Conservation (phyloP, 768 basidiomycete species). For the Arthromyces matolae region DNA sequence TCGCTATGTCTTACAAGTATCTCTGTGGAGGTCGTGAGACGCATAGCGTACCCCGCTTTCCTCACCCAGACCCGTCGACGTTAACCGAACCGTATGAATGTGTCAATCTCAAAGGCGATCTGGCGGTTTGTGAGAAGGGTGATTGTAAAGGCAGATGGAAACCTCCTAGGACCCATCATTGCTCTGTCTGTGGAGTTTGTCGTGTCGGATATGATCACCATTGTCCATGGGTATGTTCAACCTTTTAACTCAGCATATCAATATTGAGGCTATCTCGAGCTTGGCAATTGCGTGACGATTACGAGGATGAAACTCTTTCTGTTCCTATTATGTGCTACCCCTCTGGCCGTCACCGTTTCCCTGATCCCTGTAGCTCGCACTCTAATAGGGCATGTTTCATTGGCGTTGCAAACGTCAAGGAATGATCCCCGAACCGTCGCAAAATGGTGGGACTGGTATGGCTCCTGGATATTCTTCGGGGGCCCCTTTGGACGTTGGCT, state of each 20-base stretch:
- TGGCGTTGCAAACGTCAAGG: conserved; percentile 28
- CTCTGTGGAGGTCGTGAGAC: conserved; percentile 31
- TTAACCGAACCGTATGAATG: conserved; percentile 41
- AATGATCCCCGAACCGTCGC: conserved; percentile 24
- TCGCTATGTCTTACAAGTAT: conserved; percentile 30
- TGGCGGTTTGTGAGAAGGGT: conserved; percentile 32
- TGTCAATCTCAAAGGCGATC: conserved; percentile 27
- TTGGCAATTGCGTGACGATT: conserved; percentile 41
- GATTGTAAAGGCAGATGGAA: conserved; percentile 37
- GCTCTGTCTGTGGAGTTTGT: conserved; percentile 42
- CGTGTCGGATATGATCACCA: conserved; percentile 44
- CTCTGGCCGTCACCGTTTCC: conserved; percentile 26
- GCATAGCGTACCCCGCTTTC: conserved; percentile 28
- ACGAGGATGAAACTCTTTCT: conserved; percentile 36
- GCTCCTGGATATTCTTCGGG: conserved; percentile 41
- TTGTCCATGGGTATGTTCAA: conserved; percentile 40
- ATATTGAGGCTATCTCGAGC: conserved; percentile 18
- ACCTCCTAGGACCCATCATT: conserved; percentile 42
- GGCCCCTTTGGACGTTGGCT: conserved; percentile 42
- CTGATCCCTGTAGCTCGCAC: conserved; percentile 25
- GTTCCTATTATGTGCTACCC: conserved; percentile 27
- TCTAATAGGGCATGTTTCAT: conserved; percentile 25
- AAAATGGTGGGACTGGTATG: conserved; percentile 42
- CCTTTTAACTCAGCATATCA: background rate
- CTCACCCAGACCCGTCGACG: conserved; percentile 27